A percentile compares a stretch with the other conserved stretches of the same genome.
Evolutionary conservation across 2,329 filamentous ascomycete species (phyloP).

Genomic region (Trichophyton rubrum): DNA sequence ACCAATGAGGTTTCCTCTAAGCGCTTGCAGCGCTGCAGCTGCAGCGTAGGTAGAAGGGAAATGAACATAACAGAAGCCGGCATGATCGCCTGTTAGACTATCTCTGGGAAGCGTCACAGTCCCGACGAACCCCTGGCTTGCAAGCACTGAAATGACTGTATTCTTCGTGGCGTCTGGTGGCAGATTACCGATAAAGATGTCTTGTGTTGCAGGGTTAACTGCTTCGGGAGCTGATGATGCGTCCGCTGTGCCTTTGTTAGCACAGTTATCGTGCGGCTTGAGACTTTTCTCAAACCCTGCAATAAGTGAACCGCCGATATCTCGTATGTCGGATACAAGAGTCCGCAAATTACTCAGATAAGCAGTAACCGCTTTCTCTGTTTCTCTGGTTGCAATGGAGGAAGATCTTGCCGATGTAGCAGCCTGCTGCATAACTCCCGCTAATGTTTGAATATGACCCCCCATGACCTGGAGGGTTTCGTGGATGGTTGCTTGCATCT

Average conservation of each 20-base stretch:
- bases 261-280: neutral
- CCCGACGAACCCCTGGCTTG: conserved; percentile 26
- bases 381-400: conserved; percentile 25
- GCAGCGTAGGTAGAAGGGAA: conserved; percentile 27
- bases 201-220: conserved; percentile 10
- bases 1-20: conserved; percentile 21
- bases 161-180: conserved; percentile 26
- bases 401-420: conserved; percentile 25
- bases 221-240: neutral
- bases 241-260: neutral
- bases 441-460: conserved; percentile 25
- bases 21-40: conserved; percentile 24
- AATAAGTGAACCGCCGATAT: conserved; percentile 28
- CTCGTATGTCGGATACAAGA: conserved; percentile 31
- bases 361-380: conserved; percentile 26
- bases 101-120: conserved; percentile 26
- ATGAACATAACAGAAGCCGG: conserved; percentile 30
- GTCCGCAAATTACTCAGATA: conserved; percentile 27
- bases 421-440: conserved; percentile 26
- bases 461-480: conserved; percentile 27
- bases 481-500: conserved; percentile 26
- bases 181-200: conserved; percentile 32
- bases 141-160: conserved; percentile 27
- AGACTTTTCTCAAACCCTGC: conserved; percentile 22
- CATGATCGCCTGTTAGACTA: conserved; percentile 23